Evolutionary conservation across 2,329 filamentous ascomycete species (phyloP).

Genomic region (Xylaria polymorpha): DNA sequence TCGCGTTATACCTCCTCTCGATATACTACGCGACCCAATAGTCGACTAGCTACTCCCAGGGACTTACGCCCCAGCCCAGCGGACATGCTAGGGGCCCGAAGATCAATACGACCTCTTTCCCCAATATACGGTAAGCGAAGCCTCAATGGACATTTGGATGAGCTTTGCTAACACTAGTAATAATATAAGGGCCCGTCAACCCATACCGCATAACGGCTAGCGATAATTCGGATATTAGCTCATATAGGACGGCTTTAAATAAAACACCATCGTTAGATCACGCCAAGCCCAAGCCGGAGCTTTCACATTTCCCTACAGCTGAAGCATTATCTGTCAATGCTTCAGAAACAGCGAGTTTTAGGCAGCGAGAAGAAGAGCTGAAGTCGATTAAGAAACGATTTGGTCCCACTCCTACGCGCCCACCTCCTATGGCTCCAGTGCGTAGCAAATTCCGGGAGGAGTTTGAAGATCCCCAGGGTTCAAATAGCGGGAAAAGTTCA

Average conservation of each 20-base stretch:
- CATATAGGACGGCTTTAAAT: constrained; percentile 47
- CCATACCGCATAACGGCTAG: constrained; percentile 37
- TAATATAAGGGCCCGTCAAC: constrained; percentile 35
- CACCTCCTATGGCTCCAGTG: constrained; percentile 47
- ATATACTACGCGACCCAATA: constrained; percentile 44
- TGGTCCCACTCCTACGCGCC: constrained; percentile 49
- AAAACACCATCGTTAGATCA: constrained; percentile 38
- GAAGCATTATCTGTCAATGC: constrained; percentile 41
- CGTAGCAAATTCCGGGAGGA: constrained; percentile 58
- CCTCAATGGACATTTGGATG: neutral
- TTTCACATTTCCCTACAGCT: constrained; percentile 29
- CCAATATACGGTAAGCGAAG: constrained; percentile 40
- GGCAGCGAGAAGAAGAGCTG: constrained; percentile 54
- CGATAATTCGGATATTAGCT: constrained; percentile 46
- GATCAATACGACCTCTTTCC: constrained; percentile 29
- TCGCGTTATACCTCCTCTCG: constrained; percentile 47
- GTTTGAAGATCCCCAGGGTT: constrained; percentile 46
- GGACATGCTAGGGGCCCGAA: constrained; percentile 37
- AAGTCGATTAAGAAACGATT: constrained; percentile 57
- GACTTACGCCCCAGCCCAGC: constrained; percentile 38
- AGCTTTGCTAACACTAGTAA: constrained; percentile 16
- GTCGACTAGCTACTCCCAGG: constrained; percentile 40
- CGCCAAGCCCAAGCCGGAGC: constrained; percentile 18
- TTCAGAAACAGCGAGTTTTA: constrained; percentile 55
- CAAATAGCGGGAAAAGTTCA: constrained; percentile 44